Conservation (phyloP, 768 basidiomycete genomes). For the Psilocybe sp. region DNA sequence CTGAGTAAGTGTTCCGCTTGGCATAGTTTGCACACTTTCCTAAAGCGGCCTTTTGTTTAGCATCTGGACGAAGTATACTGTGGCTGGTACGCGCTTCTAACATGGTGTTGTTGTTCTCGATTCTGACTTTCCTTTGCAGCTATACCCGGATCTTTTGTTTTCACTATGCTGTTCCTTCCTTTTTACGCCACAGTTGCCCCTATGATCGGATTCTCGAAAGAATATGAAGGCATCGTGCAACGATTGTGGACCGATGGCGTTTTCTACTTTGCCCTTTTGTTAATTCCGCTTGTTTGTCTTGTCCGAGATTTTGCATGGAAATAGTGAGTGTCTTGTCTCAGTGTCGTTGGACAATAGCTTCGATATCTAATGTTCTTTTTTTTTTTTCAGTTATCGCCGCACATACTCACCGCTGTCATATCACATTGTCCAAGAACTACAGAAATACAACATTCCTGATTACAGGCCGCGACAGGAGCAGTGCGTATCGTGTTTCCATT, state of each 20-base stretch:
- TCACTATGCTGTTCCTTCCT: slow-evolving; percentile 95
- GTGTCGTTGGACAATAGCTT: slow-evolving; percentile 4
- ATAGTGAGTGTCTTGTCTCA: slow-evolving; percentile 62
- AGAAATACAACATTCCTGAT: slow-evolving; percentile 97
- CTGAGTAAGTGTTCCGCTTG: slow-evolving; percentile 65
- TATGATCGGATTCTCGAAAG: slow-evolving; percentile 80
- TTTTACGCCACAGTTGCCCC: slow-evolving; percentile 88
- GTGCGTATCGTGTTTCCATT: slow-evolving; percentile 42
- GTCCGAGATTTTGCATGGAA: slow-evolving; percentile 94
- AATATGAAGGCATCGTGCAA: slow-evolving; percentile 88
- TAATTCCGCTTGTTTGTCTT: slow-evolving; percentile 84
- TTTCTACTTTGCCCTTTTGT: slow-evolving; percentile 86
- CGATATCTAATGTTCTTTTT: slow-evolving; percentile 4
- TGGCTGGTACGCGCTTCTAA: slow-evolving; percentile 57
- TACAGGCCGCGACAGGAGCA: slow-evolving; percentile 98
- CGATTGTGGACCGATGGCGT: slow-evolving; percentile 84
- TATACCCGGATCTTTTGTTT: slow-evolving; percentile 94
- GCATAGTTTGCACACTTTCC: not conserved
- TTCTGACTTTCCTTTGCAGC: slow-evolving; percentile 41
- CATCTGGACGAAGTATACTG: slow-evolving; percentile 99
- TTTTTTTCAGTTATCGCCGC: slow-evolving; percentile 68
- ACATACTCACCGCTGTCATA: slow-evolving; percentile 92
- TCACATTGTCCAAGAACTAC: slow-evolving; percentile 98
- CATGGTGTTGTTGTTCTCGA: not conserved
- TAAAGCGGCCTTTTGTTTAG: slow-evolving; percentile 37